Base-by-base conservation (phyloP, 2,329 filamentous ascomycete genomes). In the Didymella sp. region DNA sequence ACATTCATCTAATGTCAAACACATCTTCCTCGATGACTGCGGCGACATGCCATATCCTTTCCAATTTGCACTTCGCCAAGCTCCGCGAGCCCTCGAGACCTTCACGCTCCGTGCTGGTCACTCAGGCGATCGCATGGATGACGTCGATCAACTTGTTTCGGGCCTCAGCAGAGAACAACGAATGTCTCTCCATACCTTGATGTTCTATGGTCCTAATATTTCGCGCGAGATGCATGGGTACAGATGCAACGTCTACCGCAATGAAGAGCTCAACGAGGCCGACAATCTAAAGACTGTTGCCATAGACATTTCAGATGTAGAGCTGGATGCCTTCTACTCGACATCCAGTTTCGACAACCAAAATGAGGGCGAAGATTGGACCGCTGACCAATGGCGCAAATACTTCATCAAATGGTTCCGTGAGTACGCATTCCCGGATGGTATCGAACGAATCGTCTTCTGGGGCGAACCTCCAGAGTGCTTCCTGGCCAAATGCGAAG, bases 21-120 rank as follows among this genome's bases (percentile, higher is more conserved):
- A 61, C 30, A 48, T 61, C 9, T 63, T 54, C n/a, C 19, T 63
- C 12, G 58, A 63, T n/a, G 47, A 49, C 48, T 54, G 49, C 12
- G 47, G 44, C 25, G 42, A 55, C 12, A 21, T 54, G 30, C 22
- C 28, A 4, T 21, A 42, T 12, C 12, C 7, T 3, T 53, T 50
- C 22, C 27, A 31, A 17, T 1, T 15, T 2, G 30, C 35, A 15
- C 41, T 62, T 8, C 6, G 13, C 3, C 28, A 45, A 30, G 57
- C 31, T 3, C 43, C 51, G 13, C 17, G 24, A 24, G 51, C 37
- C 13, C 58, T 62, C 4, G 17, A 45, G 15, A 56, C 54, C 30
- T 53, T 44, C 19, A 51, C 51, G 11, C 51, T 62, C 22, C 60
- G 60, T 7, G 47, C 51, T 15, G 48, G 44, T n/a, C 13, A 37